Evolutionary conservation across 805 yeast species (phyloP).

Genomic region (Yarrowia sp.): DNA sequence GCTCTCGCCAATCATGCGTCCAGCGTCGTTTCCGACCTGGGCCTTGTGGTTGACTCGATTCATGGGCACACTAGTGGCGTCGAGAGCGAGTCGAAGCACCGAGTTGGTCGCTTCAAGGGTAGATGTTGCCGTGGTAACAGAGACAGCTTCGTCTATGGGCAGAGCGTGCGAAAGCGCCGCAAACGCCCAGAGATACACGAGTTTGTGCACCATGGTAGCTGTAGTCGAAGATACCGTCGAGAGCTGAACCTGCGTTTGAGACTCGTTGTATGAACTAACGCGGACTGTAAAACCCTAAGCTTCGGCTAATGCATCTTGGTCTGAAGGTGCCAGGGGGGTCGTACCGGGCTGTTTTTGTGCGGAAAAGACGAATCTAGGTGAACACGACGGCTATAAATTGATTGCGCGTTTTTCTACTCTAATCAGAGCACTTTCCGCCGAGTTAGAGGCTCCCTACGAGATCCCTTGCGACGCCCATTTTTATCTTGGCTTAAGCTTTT

Average conservation of each 20-base stretch:
- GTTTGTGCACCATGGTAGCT: not conserved
- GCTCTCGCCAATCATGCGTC: not conserved
- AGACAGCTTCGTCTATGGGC: not conserved
- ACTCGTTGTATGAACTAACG: not conserved
- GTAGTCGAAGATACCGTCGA: not conserved
- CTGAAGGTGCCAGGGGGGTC: not conserved
- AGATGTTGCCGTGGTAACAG: not conserved
- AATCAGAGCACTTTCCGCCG: not conserved
- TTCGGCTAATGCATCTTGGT: not conserved
- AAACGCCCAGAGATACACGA: not conserved
- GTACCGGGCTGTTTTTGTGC: not conserved
- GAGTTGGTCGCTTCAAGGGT: not conserved
- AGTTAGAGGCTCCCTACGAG: not conserved
- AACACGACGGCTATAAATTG: not conserved
- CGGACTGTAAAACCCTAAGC: not conserved
- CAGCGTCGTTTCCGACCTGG: not conserved
- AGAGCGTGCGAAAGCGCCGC: not conserved
- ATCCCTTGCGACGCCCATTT: not conserved
- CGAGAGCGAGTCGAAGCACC: constrained; percentile 1
- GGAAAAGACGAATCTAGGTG: too few species aligned
- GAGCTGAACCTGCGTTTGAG: not conserved
- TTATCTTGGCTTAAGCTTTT: not conserved
- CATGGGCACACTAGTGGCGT: not conserved
- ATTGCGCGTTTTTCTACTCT: not conserved
- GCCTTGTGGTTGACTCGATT: not conserved